A percentile compares a stretch with the other conserved stretches of the same genome.
phyloP scores from a whole-genome alignment of 257 asterid species.

The Nicotiana benthamiana region DNA sequence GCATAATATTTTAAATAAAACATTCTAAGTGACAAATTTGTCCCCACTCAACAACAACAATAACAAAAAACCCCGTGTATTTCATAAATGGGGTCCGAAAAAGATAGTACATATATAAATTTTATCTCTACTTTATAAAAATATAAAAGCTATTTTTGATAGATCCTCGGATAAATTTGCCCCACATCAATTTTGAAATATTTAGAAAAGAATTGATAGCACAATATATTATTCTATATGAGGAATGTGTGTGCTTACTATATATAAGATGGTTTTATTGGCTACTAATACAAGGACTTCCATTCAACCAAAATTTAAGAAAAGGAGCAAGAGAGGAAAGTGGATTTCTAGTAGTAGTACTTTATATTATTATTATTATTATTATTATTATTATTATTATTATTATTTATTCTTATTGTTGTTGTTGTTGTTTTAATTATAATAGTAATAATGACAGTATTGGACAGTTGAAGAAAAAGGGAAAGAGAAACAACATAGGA shows the following conservation, averaged over 20 bases:
- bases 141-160: no score
- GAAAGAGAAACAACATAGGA: slow-evolving; percentile 46
- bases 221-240: not conserved
- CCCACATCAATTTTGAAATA: no score
- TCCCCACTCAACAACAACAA: no score
- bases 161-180: no score
- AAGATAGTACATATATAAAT: no score
- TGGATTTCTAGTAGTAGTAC: not conserved
- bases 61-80: no score
- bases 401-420: no score
- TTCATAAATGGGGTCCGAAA: no score
- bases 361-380: slow-evolving; percentile 7
- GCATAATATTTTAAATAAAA: no score
- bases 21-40: no score
- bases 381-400: no score
- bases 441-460: not conserved
- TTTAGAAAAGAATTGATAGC: not conserved
- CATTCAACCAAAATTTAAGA: not conserved
- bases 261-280: not conserved
- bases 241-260: not conserved
- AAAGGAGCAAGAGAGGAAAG: not conserved
- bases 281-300: not conserved
- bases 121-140: no score
- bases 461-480: slow-evolving; percentile 7
- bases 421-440: not conserved